These are phyloP conservation scores for Fennellomyces sp. DNA, from an alignment of 371 early-diverging fungal species.

Conservation along the genomic window DNA sequence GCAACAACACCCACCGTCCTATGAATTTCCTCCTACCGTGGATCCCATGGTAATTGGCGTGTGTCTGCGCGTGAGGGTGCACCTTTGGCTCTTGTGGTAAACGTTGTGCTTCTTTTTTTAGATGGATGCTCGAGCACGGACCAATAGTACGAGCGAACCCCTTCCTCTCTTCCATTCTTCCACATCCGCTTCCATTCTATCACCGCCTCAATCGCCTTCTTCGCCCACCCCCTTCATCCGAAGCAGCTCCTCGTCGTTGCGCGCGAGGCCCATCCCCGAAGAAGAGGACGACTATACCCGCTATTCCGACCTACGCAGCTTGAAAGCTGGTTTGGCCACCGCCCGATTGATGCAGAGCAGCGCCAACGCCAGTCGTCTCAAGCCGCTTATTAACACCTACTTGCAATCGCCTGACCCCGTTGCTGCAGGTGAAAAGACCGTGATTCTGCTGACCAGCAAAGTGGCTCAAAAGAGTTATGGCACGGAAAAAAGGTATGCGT, in stretches of 20 bases:
- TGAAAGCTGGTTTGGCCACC: slow-evolving; percentile 20
- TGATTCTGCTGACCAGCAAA: slow-evolving; percentile 75
- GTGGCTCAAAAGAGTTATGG: slow-evolving; percentile 89
- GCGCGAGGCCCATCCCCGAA: background rate
- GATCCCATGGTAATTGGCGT: slow-evolving; percentile 9
- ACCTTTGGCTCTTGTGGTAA: background rate
- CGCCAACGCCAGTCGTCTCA: slow-evolving; percentile 17
- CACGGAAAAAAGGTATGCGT: slow-evolving; percentile 72
- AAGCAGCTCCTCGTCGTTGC: background rate
- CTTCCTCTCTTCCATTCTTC: slow-evolving; percentile 17
- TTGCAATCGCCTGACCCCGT: slow-evolving; percentile 54
- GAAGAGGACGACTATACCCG: background rate
- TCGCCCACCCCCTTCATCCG: slow-evolving; percentile 16
- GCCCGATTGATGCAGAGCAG: slow-evolving; percentile 23
- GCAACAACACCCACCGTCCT: slow-evolving; percentile 3
- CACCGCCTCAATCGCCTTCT: slow-evolving; percentile 18
- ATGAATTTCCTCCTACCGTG: slow-evolving; percentile 4
- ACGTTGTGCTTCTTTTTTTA: background rate
- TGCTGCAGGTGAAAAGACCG: slow-evolving; percentile 70
- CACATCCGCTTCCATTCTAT: slow-evolving; percentile 11
- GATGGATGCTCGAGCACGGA: slow-evolving; percentile 12
- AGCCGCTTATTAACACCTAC: slow-evolving; percentile 46
- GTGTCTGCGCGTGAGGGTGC: background rate
- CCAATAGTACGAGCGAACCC: slow-evolving; percentile 6
- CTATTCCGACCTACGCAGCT: slow-evolving; percentile 4